Base-by-base conservation (phyloP, 495 filamentous ascomycete genomes). In the Penicillium simplicissimum region DNA sequence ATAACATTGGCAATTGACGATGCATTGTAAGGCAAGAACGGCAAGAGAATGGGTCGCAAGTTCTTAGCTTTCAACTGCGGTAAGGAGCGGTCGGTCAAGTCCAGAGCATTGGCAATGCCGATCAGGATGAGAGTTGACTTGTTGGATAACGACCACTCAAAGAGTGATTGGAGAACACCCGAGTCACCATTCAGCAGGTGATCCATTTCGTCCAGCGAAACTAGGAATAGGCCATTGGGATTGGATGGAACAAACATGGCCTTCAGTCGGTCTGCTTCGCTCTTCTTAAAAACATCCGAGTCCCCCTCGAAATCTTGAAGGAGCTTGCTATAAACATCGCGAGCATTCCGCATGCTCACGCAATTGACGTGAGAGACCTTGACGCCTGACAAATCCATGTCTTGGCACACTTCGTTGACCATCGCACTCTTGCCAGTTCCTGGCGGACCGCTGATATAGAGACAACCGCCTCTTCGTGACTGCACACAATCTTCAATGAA, bases 401-500 rank as follows among this genome's bases (percentile, higher is more conserved):
- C 80, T 42, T 82, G 76, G 53, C 88, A 90, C 33, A 97, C 83
- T 66, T 96, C 89, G 57, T 87, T 84, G 54, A 97, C 85, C 75
- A 97, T 85, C 4, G 95, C 96, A 73, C 93, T 97, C 75, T 99
- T 99, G 8, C 95, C 95, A 5, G 96, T 98, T 1, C 95, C 95
- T 2, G 95, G 95, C 33, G 95, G 95, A 0, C 95, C 95, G 65
- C 92, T 97, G 64, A 99, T 87, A 70, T 99, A 99, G 38, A 96
- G 81, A 70, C 93, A 96, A n/a, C 92, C 91, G 52, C 90, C 88
- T 19, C 83, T 82, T 10, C 79, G 79, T 15, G 82, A 71, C 11
- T 81, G 74, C 10, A 88, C 74, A 60, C 88, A 85, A 40, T 84
- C 80, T 37, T 83, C 75, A 42, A 99, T 80, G 63, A 98, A 97